Conservation (phyloP, 306 rosid species). For the Vigna unguiculata region DNA sequence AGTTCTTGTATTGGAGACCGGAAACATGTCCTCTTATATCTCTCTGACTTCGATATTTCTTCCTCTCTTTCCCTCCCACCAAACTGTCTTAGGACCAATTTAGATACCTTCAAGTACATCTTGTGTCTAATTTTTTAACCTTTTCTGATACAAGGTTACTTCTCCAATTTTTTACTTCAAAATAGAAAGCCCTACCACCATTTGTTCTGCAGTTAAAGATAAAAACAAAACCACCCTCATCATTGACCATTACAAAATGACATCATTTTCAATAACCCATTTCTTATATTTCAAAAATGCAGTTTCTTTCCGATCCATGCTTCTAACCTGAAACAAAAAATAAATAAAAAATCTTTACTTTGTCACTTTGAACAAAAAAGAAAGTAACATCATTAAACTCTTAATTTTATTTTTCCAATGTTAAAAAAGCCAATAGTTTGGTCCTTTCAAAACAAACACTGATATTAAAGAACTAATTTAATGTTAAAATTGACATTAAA, state of each 20-base stretch:
- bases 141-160: constrained; percentile 17
- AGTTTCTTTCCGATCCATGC: background rate
- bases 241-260: constrained; percentile 3
- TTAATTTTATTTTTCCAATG: background rate
- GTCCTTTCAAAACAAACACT: background rate
- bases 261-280: background rate
- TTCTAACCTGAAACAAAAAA: background rate
- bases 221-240: constrained; percentile 1
- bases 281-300: background rate
- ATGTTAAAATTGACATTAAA: constrained; percentile 11
- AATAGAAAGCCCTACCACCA: constrained; percentile 1
- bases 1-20: constrained; percentile 96
- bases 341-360: too few species aligned
- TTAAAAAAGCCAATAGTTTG: background rate
- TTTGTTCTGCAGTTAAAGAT: background rate
- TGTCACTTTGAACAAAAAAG: background rate
- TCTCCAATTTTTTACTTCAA: background rate
- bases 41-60: constrained; percentile 4
- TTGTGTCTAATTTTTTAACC: constrained; percentile 3
- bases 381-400: background rate
- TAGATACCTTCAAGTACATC: constrained; percentile 28
- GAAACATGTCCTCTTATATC: constrained; percentile 67
- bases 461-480: background rate
- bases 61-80: constrained; percentile 28
- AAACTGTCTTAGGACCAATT: background rate